Percentiles rank a stretch among this genome's conserved stretches.
phyloP scores from a whole-genome alignment of 2,329 filamentous ascomycete species.

The Paecilomyces sp. region DNA sequence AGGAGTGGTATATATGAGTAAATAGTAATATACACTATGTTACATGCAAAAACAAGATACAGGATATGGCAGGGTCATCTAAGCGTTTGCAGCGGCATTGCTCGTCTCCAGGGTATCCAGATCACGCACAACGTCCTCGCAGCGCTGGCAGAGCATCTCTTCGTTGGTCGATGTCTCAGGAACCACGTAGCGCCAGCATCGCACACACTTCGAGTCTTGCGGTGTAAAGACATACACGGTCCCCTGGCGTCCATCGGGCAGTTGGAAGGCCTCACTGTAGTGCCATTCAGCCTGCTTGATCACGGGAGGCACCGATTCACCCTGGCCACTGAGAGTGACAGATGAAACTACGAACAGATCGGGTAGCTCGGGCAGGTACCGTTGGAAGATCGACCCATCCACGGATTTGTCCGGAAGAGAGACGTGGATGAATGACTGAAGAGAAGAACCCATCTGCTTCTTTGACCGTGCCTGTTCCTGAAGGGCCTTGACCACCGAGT shows the following conservation, averaged over 20 bases:
- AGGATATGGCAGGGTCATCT: not conserved
- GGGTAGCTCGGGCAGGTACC: slow-evolving; percentile 45
- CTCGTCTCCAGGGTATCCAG: slow-evolving; percentile 7
- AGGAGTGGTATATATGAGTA: not conserved
- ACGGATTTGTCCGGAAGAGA: slow-evolving; percentile 14
- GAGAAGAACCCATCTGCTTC: slow-evolving; percentile 70
- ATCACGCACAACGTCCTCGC: slow-evolving; percentile 56
- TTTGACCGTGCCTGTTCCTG: slow-evolving; percentile 65
- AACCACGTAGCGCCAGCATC: slow-evolving; percentile 87
- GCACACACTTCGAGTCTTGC: slow-evolving; percentile 61
- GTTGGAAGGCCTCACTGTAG: slow-evolving; percentile 35
- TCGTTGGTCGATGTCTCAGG: slow-evolving; percentile 38
- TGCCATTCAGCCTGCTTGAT: slow-evolving; percentile 33
- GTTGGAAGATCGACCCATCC: slow-evolving; percentile 18
- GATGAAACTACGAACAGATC: slow-evolving; percentile 64
- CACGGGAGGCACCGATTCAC: slow-evolving; percentile 15
- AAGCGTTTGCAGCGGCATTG: not conserved
- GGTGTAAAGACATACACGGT: slow-evolving; percentile 41
- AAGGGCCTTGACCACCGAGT: slow-evolving; percentile 63
- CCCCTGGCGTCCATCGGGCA: slow-evolving; percentile 24
- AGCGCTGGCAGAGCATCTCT: slow-evolving; percentile 64
- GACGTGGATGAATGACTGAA: slow-evolving; percentile 63
- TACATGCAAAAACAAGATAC: not conserved
- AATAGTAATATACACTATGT: not conserved
- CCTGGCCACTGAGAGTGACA: slow-evolving; percentile 44